Conservation (phyloP, 345 rosid species). For the Arabidopsis arenosa region DNA sequence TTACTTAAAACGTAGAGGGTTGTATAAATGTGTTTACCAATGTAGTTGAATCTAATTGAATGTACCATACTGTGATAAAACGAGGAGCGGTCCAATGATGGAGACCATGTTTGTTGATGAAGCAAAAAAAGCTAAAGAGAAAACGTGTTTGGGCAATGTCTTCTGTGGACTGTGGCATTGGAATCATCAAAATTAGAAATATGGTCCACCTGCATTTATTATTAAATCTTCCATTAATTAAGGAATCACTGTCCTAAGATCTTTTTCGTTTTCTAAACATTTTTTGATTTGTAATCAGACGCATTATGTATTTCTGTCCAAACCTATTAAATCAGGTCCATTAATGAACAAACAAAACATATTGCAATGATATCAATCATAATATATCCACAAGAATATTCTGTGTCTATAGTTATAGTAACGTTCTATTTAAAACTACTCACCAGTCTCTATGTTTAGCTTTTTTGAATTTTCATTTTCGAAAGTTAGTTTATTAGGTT, state of each 20-base stretch:
- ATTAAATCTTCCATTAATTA: conserved; percentile 13
- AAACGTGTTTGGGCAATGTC: conserved; percentile 22
- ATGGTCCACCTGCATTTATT: conserved; percentile 17
- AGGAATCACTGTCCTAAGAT: conserved; percentile 30
- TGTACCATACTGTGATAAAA: conserved; percentile 3
- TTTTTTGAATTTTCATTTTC: not conserved
- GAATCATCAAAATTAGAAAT: conserved; percentile 23
- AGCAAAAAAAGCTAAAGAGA: conserved; percentile 14
- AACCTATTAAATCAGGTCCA: not conserved
- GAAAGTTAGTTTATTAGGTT: not conserved
- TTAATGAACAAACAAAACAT: not conserved
- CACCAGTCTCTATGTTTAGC: not conserved
- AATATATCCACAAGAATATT: not conserved
- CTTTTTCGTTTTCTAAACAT: not conserved
- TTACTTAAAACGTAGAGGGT: not conserved
- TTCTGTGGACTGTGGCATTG: conserved; percentile 19
- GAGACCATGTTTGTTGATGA: not conserved
- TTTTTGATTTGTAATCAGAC: conserved; percentile 7
- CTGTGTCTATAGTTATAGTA: not conserved
- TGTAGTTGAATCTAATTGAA: not conserved
- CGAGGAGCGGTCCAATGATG: conserved; percentile 27
- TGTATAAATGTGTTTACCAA: not conserved
- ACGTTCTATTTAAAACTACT: not conserved
- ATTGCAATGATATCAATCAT: not conserved
- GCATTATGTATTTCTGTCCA: conserved; percentile 11